Evolutionary conservation across 768 basidiomycete genomes (phyloP), one percentile per base, ranked within the genome.

Genomic region (Tricholoma saponaceum): DNA sequence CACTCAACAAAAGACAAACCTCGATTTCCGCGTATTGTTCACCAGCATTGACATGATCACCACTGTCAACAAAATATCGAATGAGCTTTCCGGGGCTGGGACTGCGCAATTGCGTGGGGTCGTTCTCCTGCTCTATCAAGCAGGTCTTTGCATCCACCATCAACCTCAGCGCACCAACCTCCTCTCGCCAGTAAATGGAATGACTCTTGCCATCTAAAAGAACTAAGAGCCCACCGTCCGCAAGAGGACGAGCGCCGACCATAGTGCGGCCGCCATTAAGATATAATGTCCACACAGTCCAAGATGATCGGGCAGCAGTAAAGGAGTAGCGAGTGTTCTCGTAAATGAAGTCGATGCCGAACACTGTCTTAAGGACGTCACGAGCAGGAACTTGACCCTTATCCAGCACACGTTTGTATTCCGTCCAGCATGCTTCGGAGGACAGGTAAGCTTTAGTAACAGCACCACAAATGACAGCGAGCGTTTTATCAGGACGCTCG

Each of bases 11-110:
- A 13, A 26, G 5, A 63, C 81, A 55, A 62, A 92, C 92, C 82
- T 98, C 97, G 46, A 99, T 98, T 69, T 99, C 97, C 52, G 97
- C 97, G 71, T 98, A 98, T 58, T 92, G 89, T 60, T 98, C 94
- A 18, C 97, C 96, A 59, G 95, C 93, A 61, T 92, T 90, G 75
- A 99, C 83, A 71, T 98, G 97, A 59, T 99, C 97, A 7, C 97
- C 97, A 57, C 92, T 95, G 66, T 99, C 97, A 62, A 98, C 87
- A 60, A 98, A 83, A 78, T 89, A 95, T 32, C 95, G 83, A 55
- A 99, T 84, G 51, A 99, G 84, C 74, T 99, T 99, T 35, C 97
- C 97, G 9, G 97, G 97, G 74, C 89, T 92, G 8, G 97, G 97
- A 67, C 91, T 94, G 64, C 97, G 82, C 47, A 98, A 79, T 72